Conservation (phyloP, 108 stramenopile species). For the Fragilariopsis cylindrus region DNA sequence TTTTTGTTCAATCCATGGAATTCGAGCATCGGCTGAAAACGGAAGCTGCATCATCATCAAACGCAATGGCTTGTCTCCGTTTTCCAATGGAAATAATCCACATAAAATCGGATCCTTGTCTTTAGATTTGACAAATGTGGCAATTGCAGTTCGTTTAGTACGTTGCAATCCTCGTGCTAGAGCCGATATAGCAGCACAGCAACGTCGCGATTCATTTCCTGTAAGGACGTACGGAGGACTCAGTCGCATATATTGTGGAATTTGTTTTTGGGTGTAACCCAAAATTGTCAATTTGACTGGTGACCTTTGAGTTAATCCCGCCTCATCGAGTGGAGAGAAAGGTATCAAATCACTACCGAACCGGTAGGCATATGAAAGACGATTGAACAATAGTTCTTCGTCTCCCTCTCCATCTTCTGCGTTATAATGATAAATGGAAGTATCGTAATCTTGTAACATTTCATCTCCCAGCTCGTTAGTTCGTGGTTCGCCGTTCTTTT, state of each 20-base stretch:
- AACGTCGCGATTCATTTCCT: conserved; percentile 56
- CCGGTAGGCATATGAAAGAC: conserved; percentile 52
- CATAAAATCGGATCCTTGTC: conserved; percentile 72
- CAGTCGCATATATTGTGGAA: conserved; percentile 44
- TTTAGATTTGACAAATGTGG: conserved; percentile 64
- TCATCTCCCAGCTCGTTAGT: conserved; percentile 48
- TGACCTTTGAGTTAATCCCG: conserved; percentile 54
- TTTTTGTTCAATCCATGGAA: background rate
- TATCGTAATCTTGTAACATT: conserved; percentile 42
- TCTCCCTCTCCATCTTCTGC: conserved; percentile 45
- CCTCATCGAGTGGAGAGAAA: conserved; percentile 67
- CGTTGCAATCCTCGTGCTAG: conserved; percentile 65
- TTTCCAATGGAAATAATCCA: conserved; percentile 63
- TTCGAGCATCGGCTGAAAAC: conserved; percentile 70
- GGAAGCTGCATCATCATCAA: conserved; percentile 75
- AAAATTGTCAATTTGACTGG: conserved; percentile 57
- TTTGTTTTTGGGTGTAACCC: conserved; percentile 55
- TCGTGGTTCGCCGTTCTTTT: conserved; percentile 28
- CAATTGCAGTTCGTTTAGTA: conserved; percentile 57
- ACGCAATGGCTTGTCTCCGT: conserved; percentile 21
- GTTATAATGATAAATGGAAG: conserved; percentile 47
- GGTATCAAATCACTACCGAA: conserved; percentile 81
- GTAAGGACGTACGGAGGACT: conserved; percentile 70
- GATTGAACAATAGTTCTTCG: conserved; percentile 23
- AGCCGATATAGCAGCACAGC: conserved; percentile 69